Base-by-base conservation (phyloP, 257 asterid genomes). In the Craterostigma plantagineum region DNA sequence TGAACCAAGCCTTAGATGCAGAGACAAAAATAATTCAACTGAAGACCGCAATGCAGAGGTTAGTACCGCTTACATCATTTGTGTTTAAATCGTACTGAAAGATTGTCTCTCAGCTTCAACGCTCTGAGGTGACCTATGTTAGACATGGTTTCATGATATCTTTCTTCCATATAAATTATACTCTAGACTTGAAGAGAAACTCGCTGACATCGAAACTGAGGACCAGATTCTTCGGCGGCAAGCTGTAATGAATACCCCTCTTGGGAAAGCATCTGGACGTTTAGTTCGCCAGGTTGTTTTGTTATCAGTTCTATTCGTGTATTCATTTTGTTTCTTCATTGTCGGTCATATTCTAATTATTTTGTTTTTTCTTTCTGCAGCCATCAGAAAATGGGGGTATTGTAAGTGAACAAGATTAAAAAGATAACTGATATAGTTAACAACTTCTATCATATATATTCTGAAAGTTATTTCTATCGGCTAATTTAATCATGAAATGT, bases 1-100 rank as follows among this genome's bases (percentile, higher is more conserved):
- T 78, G 57, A 69, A 71, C 61, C 93, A 74, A 63, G 76, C 76
- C 14, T 35, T 52, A 66, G 92, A 80, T 43, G 82, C 95, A 34
- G 93, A 84, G 60, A 60, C 91, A 42, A 70, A 66, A 58, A 58
- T 80, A 52, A 70, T 77, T 56, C 69, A 66, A 67, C 45, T 80
- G 67, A 84, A 84, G 75, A 72, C 74, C 38, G 58, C 52, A 44
- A 72, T 65, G 69, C 93, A 69, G 55, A 79, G 93, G 96, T 82
- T 43, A 4, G 48, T 12, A 7, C 15, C 45, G 1, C 23, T 33
- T 43, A 7, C 23, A n/a, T n/a, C n/a, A n/a, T n/a, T n/a, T 43
- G 30, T 43, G 9, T 15, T 4, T 0, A 9, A 10, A 1, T 43
- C 23, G n/a, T 43, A 14, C 23, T 27, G 14, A 7, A 11, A 11